phyloP scores from a whole-genome alignment of 1,284 basidiomycete species.

The Cystobasidium pallidum region DNA sequence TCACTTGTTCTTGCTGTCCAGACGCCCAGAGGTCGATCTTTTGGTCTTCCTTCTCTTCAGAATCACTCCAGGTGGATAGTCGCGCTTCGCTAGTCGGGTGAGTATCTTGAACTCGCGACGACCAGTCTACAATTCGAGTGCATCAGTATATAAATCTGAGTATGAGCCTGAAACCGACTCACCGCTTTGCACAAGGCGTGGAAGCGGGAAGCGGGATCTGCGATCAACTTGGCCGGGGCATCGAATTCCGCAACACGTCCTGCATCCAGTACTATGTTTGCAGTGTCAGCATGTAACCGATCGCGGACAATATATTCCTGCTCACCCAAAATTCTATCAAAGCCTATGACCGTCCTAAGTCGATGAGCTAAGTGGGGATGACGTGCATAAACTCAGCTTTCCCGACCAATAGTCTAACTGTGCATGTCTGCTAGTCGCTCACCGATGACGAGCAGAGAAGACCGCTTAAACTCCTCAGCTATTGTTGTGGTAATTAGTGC shows the following conservation, averaged over 20 bases:
- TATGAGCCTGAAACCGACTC: not conserved
- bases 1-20: conserved; percentile 25
- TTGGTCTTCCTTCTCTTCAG: conserved; percentile 37
- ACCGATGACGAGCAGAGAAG: conserved; percentile 72
- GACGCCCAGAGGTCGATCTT: conserved; percentile 30
- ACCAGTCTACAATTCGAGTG: conserved; percentile 51
- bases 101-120: conserved; percentile 50
- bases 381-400: not conserved
- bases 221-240: conserved; percentile 59
- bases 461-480: conserved; percentile 68
- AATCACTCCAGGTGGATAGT: conserved; percentile 35
- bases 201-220: conserved; percentile 46
- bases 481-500: conserved; percentile 75
- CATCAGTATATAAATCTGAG: not conserved
- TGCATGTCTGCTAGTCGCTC: conserved; percentile 56
- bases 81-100: conserved; percentile 39
- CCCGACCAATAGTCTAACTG: not conserved
- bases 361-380: conserved; percentile 42
- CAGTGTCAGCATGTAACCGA: conserved; percentile 43
- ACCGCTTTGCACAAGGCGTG: conserved; percentile 39
- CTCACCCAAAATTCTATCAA: conserved; percentile 47
- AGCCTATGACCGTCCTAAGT: conserved; percentile 56
- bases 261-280: conserved; percentile 40
- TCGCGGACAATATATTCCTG: not conserved
- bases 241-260: conserved; percentile 60